Conservation (phyloP, 1,284 basidiomycete species). For the Ceratobasidium theobromae region DNA sequence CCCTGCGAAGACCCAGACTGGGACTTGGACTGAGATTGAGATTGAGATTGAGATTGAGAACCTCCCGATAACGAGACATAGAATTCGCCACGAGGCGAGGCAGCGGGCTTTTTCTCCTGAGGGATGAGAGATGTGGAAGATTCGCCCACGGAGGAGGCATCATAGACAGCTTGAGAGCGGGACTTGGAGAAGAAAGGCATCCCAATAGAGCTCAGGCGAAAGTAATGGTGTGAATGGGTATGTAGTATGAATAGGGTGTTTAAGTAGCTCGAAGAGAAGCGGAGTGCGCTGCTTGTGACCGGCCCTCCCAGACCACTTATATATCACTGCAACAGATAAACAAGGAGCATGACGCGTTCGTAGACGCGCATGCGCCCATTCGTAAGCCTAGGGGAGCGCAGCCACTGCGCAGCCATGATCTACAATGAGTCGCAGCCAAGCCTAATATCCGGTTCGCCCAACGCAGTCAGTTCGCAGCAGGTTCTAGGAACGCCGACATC, state of each 20-base stretch:
- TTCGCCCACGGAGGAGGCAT: background rate
- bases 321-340: background rate
- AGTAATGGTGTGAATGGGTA: background rate
- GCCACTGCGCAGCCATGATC: constrained; percentile 26
- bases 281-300: background rate
- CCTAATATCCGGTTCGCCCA: background rate
- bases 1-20: background rate
- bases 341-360: background rate
- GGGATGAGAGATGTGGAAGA: constrained; percentile 6
- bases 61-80: background rate
- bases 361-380: background rate
- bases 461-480: constrained; percentile 4
- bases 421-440: background rate
- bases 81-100: background rate
- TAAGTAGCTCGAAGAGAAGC: background rate
- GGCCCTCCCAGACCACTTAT: background rate
- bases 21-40: background rate
- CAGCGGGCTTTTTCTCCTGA: constrained; percentile 11
- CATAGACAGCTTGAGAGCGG: background rate
- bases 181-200: constrained; percentile 28
- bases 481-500: no score
- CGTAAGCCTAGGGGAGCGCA: constrained; percentile 4
- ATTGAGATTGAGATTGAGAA: background rate
- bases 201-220: background rate
- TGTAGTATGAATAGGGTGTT: background rate